phyloP scores from a whole-genome alignment of 2,329 filamentous ascomycete genomes.

The Colletotrichum sp. region DNA sequence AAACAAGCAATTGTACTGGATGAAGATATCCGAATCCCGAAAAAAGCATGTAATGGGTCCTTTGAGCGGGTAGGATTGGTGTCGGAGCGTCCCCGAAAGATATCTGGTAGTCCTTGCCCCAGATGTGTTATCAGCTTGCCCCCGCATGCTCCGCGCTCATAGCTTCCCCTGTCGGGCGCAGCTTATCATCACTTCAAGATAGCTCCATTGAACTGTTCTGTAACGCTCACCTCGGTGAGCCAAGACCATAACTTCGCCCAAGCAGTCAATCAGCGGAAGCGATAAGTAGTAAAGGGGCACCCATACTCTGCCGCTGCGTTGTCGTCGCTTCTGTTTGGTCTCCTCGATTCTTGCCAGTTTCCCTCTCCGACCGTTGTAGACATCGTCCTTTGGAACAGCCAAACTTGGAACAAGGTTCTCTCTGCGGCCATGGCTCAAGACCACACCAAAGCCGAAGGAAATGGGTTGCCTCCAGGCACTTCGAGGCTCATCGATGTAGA shows the following conservation, averaged over 20 bases:
- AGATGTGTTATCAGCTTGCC: background rate
- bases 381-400: background rate
- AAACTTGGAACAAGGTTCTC: rapidly evolving
- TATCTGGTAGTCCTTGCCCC: background rate
- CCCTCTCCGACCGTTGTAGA: background rate
- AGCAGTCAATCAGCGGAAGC: background rate
- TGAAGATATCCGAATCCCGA: background rate
- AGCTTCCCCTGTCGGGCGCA: background rate
- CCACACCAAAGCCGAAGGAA: background rate
- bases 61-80: background rate
- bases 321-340: background rate
- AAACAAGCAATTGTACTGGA: background rate
- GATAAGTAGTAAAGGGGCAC: background rate
- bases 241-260: background rate
- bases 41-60: background rate
- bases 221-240: background rate
- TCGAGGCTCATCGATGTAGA: constrained; percentile 8
- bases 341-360: background rate
- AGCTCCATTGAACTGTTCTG: background rate
- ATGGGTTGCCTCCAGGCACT: background rate
- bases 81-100: background rate
- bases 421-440: background rate
- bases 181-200: background rate
- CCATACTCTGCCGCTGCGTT: background rate
- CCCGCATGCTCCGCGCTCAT: background rate